Conservation (phyloP, 2,329 filamentous ascomycete species). For the Amauroascus niger region DNA sequence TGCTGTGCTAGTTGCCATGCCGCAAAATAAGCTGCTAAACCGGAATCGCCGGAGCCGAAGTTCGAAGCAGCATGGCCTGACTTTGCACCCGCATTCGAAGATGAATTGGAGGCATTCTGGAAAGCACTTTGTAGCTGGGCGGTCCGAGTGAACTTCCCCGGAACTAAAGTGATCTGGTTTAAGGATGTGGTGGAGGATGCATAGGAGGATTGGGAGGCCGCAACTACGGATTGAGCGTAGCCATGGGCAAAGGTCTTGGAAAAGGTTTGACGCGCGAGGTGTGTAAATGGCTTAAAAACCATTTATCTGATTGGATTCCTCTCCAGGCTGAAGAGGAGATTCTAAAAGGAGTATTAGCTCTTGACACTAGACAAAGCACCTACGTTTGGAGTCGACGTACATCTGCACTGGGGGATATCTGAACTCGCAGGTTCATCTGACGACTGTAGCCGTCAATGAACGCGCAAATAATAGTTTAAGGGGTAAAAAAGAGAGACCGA, state of each 20-base stretch:
- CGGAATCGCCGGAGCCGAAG: constrained; percentile 45
- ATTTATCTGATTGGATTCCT: constrained; percentile 72
- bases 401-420: constrained; percentile 48
- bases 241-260: constrained; percentile 95
- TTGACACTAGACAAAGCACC: not conserved
- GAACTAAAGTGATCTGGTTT: constrained; percentile 44
- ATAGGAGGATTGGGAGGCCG: constrained; percentile 80
- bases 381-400: constrained; percentile 42
- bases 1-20: constrained; percentile 72
- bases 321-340: constrained; percentile 54
- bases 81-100: constrained; percentile 40
- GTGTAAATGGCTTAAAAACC: constrained; percentile 59
- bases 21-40: constrained; percentile 83
- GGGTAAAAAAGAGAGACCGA: not conserved
- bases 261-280: constrained; percentile 94
- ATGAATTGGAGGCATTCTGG: constrained; percentile 47
- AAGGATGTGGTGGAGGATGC: constrained; percentile 52
- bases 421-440: constrained; percentile 97
- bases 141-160: constrained; percentile 44
- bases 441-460: constrained; percentile 77
- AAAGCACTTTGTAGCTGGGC: constrained; percentile 70
- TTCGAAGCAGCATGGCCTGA: constrained; percentile 50
- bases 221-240: constrained; percentile 95
- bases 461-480: constrained; percentile 3
- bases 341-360: constrained; percentile 24